Conservation (phyloP, 148 eudicot genomes). For the Chenopodium album region DNA sequence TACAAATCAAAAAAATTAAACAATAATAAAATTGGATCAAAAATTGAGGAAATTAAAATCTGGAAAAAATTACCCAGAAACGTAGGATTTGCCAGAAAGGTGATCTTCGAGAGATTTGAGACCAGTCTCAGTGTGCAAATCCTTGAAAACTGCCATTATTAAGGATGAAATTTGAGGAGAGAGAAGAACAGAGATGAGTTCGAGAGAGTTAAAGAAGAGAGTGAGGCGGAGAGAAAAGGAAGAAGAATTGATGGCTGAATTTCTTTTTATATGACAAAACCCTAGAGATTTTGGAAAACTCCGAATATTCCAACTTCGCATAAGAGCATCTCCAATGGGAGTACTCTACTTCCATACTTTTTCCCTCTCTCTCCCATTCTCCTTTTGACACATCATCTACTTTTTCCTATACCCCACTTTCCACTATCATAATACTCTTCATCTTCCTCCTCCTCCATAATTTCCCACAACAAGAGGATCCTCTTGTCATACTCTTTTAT, state of each 20-base stretch:
- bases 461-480: too few relatives aligned
- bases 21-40: not conserved
- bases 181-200: not conserved
- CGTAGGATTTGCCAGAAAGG: constrained; percentile 63
- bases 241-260: not conserved
- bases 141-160: constrained; percentile 61
- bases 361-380: too few relatives aligned
- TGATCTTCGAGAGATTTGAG: constrained; percentile 62
- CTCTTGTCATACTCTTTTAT: too few relatives aligned
- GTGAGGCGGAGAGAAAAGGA: constrained; percentile 9
- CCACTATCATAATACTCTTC: too few relatives aligned
- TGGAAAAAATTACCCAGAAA: constrained; percentile 52
- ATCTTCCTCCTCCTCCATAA: too few relatives aligned
- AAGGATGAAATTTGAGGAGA: not conserved
- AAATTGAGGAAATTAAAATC: not conserved
- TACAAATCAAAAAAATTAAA: not conserved
- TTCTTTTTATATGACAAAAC: constrained; percentile 11
- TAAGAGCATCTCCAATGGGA: too few relatives aligned
- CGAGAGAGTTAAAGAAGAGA: not conserved
- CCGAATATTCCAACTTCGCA: not conserved
- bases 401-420: too few relatives aligned
- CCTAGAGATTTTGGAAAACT: not conserved
- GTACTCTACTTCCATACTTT: too few relatives aligned
- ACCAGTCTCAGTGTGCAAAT: constrained; percentile 81
- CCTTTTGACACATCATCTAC: too few relatives aligned